phyloP scores from a whole-genome alignment of 2,329 filamentous ascomycete genomes.

The Fusarium praegraminearum region DNA sequence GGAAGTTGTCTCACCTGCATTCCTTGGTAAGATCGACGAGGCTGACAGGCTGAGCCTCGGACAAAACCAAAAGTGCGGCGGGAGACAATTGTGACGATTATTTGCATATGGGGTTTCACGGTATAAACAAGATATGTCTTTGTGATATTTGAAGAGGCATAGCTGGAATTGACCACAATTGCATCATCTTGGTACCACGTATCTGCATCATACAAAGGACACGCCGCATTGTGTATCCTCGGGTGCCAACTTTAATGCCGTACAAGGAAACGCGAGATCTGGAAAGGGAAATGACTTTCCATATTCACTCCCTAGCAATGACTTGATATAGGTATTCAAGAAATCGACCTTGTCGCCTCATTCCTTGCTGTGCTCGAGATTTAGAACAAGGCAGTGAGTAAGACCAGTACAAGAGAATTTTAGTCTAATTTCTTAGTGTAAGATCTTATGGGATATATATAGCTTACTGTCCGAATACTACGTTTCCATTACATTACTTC shows the following conservation, averaged over 20 bases:
- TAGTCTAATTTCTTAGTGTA: background rate
- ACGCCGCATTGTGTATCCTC: background rate
- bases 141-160: too few relatives aligned
- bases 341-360: background rate
- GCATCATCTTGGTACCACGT: background rate
- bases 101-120: background rate
- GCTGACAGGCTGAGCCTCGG: constrained; percentile 16
- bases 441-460: background rate
- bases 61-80: background rate
- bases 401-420: background rate
- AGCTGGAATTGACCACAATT: rapidly evolving
- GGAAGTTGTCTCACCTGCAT: constrained; percentile 5
- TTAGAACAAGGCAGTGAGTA: background rate
- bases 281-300: background rate
- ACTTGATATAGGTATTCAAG: background rate
- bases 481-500: too few relatives aligned
- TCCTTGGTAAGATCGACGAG: constrained; percentile 13
- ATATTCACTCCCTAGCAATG: background rate
- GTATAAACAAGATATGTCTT: background rate
- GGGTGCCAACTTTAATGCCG: background rate
- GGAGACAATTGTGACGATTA: background rate
- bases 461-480: background rate
- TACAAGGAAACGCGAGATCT: background rate
- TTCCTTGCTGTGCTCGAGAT: too few relatives aligned
- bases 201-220: background rate